Percentiles rank a stretch among this genome's conserved stretches.
Evolutionary conservation across 805 yeast genomes (phyloP).

Genomic region (Dipodascopsis uninucleata): DNA sequence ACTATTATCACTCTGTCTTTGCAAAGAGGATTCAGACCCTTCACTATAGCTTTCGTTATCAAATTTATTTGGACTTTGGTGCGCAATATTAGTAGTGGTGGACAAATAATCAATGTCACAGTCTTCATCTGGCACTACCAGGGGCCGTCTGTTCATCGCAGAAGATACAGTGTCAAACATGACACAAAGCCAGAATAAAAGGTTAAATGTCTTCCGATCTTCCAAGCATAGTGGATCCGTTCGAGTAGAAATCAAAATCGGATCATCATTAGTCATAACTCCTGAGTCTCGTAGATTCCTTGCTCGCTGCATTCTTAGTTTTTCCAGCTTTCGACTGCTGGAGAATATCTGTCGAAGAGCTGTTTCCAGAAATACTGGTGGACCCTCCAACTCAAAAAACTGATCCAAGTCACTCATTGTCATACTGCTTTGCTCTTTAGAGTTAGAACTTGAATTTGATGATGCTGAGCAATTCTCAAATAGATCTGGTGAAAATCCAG

Average conservation of each 20-base stretch:
- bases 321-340: not conserved
- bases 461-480: no score
- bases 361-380: not conserved
- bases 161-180: conserved; percentile 1
- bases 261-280: no score
- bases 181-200: not conserved
- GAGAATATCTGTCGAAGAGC: conserved; percentile 1
- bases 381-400: not conserved
- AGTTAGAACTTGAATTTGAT: no score
- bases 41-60: no score
- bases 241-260: no score
- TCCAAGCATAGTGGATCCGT: no score
- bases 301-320: not conserved
- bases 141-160: not conserved
- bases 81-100: not conserved
- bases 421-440: no score
- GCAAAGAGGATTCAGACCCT: no score
- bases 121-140: conserved; percentile 2
- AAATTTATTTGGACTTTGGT: no score
- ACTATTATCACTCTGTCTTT: no score
- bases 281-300: not conserved
- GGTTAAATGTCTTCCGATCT: not conserved
- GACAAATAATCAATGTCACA: not conserved
- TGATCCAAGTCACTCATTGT: no score
- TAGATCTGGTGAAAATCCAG: no score